Conservation (phyloP, 2,329 filamentous ascomycete genomes). For the Neodidymelliopsis sp. region DNA sequence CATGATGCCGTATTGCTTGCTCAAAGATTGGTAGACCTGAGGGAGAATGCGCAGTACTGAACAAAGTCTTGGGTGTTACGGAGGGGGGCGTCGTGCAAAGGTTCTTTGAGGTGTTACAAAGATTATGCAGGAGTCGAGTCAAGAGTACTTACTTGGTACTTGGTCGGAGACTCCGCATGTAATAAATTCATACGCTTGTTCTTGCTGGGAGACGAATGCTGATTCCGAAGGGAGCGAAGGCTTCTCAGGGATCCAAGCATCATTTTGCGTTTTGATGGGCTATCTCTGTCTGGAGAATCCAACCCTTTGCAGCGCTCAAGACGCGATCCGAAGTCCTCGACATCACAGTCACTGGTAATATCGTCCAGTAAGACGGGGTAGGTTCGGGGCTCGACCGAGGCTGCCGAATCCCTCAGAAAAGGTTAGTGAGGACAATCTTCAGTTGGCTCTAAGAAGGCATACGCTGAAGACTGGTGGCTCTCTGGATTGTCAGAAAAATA, state of each 20-base stretch:
- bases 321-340: constrained; percentile 26
- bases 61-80: constrained; percentile 30
- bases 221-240: constrained; percentile 35
- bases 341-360: background rate
- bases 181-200: constrained; percentile 13
- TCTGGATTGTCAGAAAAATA: constrained; percentile 28
- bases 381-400: background rate
- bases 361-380: background rate
- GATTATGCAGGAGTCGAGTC: too few species aligned
- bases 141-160: background rate
- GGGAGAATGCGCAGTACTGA: constrained; percentile 38
- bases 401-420: background rate
- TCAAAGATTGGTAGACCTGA: constrained; percentile 37
- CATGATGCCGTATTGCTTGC: background rate
- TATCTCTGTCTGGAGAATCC: constrained; percentile 30
- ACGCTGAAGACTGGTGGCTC: constrained; percentile 6
- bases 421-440: background rate
- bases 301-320: constrained; percentile 18
- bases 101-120: constrained; percentile 2
- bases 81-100: background rate
- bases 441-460: background rate
- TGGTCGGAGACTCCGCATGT: background rate
- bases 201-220: constrained; percentile 30
- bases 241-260: constrained; percentile 39
- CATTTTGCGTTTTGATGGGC: constrained; percentile 35